Evolutionary conservation across 345 rosid genomes (phyloP).

Genomic region (Heritiera fomes): DNA sequence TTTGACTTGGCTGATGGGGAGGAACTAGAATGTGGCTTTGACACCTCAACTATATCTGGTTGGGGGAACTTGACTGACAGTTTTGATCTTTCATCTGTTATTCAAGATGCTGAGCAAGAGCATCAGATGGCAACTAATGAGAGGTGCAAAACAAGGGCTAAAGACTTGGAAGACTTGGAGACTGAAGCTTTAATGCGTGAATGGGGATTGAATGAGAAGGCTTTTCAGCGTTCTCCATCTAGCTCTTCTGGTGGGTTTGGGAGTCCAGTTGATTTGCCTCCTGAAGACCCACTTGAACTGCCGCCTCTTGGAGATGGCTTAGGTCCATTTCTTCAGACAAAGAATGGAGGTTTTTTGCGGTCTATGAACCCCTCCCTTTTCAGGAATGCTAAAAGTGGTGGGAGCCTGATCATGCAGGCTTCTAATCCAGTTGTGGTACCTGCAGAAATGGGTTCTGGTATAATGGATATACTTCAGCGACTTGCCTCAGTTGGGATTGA

Average conservation of each 20-base stretch:
- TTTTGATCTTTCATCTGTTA: slow-evolving; percentile 50
- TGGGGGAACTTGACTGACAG: slow-evolving; percentile 44
- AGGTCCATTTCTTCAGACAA: slow-evolving; percentile 82
- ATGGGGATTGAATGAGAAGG: slow-evolving; percentile 83
- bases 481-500: slow-evolving; percentile 90
- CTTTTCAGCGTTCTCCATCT: slow-evolving; percentile 72
- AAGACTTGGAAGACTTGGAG: slow-evolving; percentile 75
- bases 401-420: slow-evolving; percentile 91
- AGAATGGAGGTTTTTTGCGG: slow-evolving; percentile 78
- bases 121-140: slow-evolving; percentile 46
- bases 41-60: slow-evolving; percentile 34
- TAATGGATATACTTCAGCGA: slow-evolving; percentile 66
- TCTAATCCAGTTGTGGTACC: slow-evolving; percentile 95
- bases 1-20: slow-evolving; percentile 47
- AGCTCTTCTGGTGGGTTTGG: slow-evolving; percentile 48
- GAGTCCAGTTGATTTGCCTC: slow-evolving; percentile 59
- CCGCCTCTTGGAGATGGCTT: slow-evolving; percentile 84
- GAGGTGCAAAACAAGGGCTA: slow-evolving; percentile 52
- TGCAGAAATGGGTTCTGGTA: slow-evolving; percentile 89
- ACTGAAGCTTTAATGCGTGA: slow-evolving; percentile 84
- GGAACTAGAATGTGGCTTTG: slow-evolving; percentile 42
- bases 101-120: slow-evolving; percentile 65
- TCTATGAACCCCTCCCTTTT: slow-evolving; percentile 80
- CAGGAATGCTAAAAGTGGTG: slow-evolving; percentile 58
- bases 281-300: slow-evolving; percentile 56